These are phyloP conservation scores for Colletotrichum noveboracense DNA, from an alignment of 2,329 filamentous ascomycete genomes.

Conservation along the genomic window DNA sequence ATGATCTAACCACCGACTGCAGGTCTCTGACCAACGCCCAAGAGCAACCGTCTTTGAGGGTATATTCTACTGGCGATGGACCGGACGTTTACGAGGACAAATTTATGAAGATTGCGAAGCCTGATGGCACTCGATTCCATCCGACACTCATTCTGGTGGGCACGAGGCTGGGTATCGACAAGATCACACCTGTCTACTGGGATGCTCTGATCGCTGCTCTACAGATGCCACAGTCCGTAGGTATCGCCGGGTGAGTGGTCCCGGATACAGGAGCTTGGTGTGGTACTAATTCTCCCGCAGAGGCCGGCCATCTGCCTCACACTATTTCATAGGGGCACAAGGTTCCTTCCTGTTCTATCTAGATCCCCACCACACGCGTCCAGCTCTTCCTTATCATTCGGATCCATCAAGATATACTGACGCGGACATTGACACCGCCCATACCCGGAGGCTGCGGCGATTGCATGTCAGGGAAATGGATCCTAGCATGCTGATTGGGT, in stretches of 20 bases:
- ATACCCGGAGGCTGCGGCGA: conserved; percentile 83
- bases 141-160: conserved; percentile 91
- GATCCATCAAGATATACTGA: conserved; percentile 63
- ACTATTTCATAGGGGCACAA: conserved; percentile 65
- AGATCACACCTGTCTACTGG: conserved; percentile 94
- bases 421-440: conserved; percentile 82
- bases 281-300: conserved; percentile 46
- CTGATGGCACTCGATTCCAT: conserved; percentile 69
- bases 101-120: conserved; percentile 78
- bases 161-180: conserved; percentile 89
- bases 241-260: conserved; percentile 82
- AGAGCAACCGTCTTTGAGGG: conserved; percentile 63
- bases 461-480: conserved; percentile 93
- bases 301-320: conserved; percentile 87
- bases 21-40: conserved; percentile 78
- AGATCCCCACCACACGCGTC: conserved; percentile 87
- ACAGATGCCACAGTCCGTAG: conserved; percentile 90
- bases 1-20: not conserved
- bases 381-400: conserved; percentile 70
- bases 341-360: conserved; percentile 90
- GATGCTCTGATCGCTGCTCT: conserved; percentile 86
- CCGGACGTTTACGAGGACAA: conserved; percentile 93
- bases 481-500: conserved; percentile 96
- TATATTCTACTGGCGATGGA: conserved; percentile 90
- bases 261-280: not conserved